These are phyloP conservation scores for Suillus subalutaceus DNA, from an alignment of 768 basidiomycete genomes.

Conservation along the genomic window DNA sequence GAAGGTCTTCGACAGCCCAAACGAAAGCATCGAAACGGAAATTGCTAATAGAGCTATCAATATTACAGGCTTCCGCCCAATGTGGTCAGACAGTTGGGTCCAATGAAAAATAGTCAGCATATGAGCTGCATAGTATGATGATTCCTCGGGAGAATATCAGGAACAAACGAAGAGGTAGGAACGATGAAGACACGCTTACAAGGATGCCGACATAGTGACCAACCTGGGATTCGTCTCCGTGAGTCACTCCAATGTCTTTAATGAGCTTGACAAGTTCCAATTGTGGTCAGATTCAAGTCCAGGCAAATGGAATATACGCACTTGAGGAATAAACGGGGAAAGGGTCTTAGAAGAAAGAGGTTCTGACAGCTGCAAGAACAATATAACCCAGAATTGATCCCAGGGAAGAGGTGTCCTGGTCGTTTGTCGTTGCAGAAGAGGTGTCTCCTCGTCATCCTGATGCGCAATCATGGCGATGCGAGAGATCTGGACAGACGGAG, in stretches of 20 bases:
- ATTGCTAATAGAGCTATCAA: slow-evolving; percentile 47
- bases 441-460: slow-evolving; percentile 58
- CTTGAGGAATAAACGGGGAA: slow-evolving; percentile 69
- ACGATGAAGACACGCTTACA: slow-evolving; percentile 32
- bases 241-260: slow-evolving; percentile 37
- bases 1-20: slow-evolving; percentile 50
- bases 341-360: slow-evolving; percentile 75
- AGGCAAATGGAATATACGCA: slow-evolving; percentile 27
- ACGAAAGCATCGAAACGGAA: slow-evolving; percentile 47
- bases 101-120: slow-evolving; percentile 50
- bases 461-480: background rate
- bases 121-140: slow-evolving; percentile 50
- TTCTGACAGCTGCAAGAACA: slow-evolving; percentile 74
- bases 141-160: slow-evolving; percentile 37
- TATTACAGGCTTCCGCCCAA: slow-evolving; percentile 52
- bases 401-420: slow-evolving; percentile 61
- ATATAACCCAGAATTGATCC: slow-evolving; percentile 66
- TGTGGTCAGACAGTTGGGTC: slow-evolving; percentile 51
- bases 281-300: background rate
- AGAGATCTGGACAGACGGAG: background rate
- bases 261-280: slow-evolving; percentile 20
- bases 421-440: slow-evolving; percentile 43
- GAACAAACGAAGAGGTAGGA: slow-evolving; percentile 33
- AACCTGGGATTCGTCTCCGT: slow-evolving; percentile 47
- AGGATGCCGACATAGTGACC: slow-evolving; percentile 52